Percentiles rank a stretch among this genome's conserved stretches.
Evolutionary conservation across 345 rosid genomes (phyloP).

Genomic region (Balakata baccata): DNA sequence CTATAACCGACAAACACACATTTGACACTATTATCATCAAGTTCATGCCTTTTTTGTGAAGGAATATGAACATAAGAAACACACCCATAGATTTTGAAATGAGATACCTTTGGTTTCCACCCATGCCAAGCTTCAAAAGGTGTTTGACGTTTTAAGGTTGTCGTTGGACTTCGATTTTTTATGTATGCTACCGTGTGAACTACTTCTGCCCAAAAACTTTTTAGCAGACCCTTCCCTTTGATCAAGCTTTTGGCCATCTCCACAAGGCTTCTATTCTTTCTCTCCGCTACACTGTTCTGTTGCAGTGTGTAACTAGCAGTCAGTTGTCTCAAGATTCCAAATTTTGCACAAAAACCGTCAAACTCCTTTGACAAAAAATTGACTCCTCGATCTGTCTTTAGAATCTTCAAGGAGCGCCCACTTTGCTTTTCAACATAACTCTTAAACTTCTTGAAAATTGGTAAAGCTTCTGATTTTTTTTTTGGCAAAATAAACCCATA

Average conservation of each 20-base stretch:
- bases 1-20: not conserved
- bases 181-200: not conserved
- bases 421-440: not conserved
- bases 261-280: not conserved
- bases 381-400: not conserved
- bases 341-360: not conserved
- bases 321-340: not conserved
- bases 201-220: not conserved
- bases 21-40: constrained; percentile 3
- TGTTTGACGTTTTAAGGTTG: not conserved
- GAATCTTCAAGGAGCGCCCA: not conserved
- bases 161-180: not conserved
- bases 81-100: not conserved
- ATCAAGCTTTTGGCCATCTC: not conserved
- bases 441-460: not conserved
- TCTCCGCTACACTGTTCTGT: not conserved
- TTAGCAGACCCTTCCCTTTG: not conserved
- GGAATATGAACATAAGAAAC: constrained; percentile 3
- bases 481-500: constrained; percentile 1
- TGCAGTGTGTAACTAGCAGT: not conserved
- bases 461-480: not conserved
- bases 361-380: not conserved
- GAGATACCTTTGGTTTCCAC: not conserved
- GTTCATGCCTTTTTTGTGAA: not conserved
- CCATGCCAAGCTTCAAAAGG: not conserved